Percentiles rank a stretch among this genome's conserved stretches.
phyloP scores from a whole-genome alignment of 2,329 filamentous ascomycete species.

The Apiospora malaysiana region DNA sequence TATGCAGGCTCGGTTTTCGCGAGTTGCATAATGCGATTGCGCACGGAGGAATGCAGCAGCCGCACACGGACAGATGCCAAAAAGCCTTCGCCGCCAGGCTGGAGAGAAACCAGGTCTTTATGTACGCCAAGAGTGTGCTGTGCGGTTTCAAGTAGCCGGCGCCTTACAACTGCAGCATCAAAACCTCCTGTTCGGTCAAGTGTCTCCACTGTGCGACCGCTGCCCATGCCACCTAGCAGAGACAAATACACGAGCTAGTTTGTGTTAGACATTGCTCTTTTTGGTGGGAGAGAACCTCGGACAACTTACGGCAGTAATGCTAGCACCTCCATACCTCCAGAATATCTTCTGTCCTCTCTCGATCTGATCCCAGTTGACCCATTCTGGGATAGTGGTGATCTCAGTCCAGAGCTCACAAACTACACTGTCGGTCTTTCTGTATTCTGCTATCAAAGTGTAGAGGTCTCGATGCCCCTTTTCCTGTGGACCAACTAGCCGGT shows the following conservation, averaged over 20 bases:
- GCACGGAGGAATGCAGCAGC: slow-evolving; percentile 71
- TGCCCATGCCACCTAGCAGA: too few species aligned
- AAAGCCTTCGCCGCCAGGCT: slow-evolving; percentile 71
- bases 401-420: slow-evolving; percentile 63
- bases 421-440: too few species aligned
- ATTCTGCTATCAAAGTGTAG: too few species aligned
- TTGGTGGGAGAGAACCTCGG: slow-evolving; percentile 36
- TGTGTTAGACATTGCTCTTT: too few species aligned
- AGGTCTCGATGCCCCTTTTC: too few species aligned
- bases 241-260: too few species aligned
- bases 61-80: slow-evolving; percentile 70
- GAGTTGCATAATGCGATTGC: slow-evolving; percentile 67
- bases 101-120: slow-evolving; percentile 65
- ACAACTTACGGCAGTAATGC: slow-evolving; percentile 60
- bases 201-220: too few species aligned
- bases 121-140: slow-evolving; percentile 79
- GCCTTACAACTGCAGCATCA: slow-evolving; percentile 29
- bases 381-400: slow-evolving; percentile 70
- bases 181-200: too few species aligned
- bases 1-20: slow-evolving; percentile 63
- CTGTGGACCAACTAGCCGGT: too few species aligned
- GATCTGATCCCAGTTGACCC: slow-evolving; percentile 82
- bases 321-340: slow-evolving; percentile 74
- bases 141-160: slow-evolving; percentile 70
- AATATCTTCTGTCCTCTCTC: slow-evolving; percentile 76